Base-by-base conservation (phyloP, 2,329 filamentous ascomycete genomes). In the Endoconidiophora polonica region DNA sequence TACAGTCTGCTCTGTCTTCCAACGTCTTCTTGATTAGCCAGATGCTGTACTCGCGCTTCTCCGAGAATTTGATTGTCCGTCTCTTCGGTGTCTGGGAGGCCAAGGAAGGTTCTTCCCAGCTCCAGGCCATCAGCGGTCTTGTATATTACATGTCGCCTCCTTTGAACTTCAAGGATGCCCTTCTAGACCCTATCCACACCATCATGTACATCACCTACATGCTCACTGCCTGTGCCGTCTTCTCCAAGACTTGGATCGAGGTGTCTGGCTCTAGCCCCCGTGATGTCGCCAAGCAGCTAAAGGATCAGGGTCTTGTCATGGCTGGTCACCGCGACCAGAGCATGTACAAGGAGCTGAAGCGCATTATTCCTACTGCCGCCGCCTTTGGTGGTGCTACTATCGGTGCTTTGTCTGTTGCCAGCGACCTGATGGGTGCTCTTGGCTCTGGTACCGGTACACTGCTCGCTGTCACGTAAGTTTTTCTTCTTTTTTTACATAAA, bases 211-310 rank as follows among this genome's bases (percentile, higher is more conserved):
- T 96, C 58, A 76, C 81, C 58, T 98, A 96, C 74, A 98, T 98
- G 88, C 81, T 98, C 53, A 83, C 86, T 60, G 93, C 93, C 58
- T 98, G 91, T 64, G 88, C 88, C 54, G 80, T 96, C 66, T 98
- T 98, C 78, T 95, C 88, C 69, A 98, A 98, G 85, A 98, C 93
- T 49, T 98, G 91, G 91, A 98, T 98, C 61, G 91, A 98, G 71
- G 91, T 98, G 57, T 96, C 91, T 38, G 93, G 91, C 62, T 95
- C 90, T 56, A 90, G 86, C 72, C 93, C 91, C 54, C 85, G 91
- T 62, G 91, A 98, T 63, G 93, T 98, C 58, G 91, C 91, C 62
- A 98, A 98, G 80, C 91, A 96, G 73, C 81, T 98, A 67, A 98
- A 98, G 81, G 93, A 98, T 63, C 91, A 98, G 71, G 91, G 91